Conservation (phyloP, 306 rosid species). For the Urtica urens region DNA sequence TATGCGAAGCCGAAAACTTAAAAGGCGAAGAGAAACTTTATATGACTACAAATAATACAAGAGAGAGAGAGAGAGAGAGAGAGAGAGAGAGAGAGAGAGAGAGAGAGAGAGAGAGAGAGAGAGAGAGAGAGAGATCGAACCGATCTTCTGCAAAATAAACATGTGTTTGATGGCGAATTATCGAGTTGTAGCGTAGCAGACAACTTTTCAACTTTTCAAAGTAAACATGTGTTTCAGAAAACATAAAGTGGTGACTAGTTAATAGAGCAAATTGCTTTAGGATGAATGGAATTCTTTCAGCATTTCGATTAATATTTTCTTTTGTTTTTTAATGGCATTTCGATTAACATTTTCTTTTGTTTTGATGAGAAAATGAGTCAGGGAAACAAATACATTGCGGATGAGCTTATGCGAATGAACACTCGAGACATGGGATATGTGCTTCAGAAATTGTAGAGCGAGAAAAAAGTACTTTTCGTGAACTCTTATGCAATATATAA, state of each 20-base stretch:
- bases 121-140: conserved; percentile 24
- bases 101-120: too few relatives aligned
- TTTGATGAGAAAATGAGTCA: conserved; percentile 40
- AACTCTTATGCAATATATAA: too few relatives aligned
- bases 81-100: too few relatives aligned
- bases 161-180: conserved; percentile 35
- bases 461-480: too few relatives aligned
- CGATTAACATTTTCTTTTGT: not conserved
- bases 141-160: conserved; percentile 66
- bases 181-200: conserved; percentile 53
- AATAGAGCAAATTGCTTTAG: conserved; percentile 52
- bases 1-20: too few relatives aligned
- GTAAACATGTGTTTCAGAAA: too few relatives aligned
- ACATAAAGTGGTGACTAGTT: too few relatives aligned
- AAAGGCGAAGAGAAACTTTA: too few relatives aligned
- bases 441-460: conserved; percentile 67
- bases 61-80: too few relatives aligned
- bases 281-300: not conserved
- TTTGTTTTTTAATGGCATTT: too few relatives aligned
- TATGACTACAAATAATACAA: too few relatives aligned
- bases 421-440: conserved; percentile 74
- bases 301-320: not conserved
- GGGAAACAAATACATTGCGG: conserved; percentile 60
- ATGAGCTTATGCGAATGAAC: conserved; percentile 69
- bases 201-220: conserved; percentile 68